These are phyloP conservation scores for Annulohypoxylon nitens DNA, from an alignment of 495 filamentous ascomycete species.

Conservation along the genomic window DNA sequence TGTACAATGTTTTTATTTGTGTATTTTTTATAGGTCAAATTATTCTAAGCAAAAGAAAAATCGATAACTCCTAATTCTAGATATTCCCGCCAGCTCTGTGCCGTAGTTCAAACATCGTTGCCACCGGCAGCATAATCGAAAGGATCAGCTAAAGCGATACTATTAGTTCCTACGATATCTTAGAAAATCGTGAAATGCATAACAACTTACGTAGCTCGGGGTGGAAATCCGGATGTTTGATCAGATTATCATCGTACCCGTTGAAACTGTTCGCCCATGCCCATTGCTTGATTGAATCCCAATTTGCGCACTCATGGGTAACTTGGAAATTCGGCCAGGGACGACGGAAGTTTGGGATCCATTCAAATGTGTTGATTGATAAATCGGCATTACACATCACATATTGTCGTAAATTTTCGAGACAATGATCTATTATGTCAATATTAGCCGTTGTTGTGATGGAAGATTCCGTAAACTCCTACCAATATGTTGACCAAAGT, in stretches of 20 bases:
- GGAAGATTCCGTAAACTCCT: background rate
- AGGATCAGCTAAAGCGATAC: background rate
- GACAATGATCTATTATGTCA: background rate
- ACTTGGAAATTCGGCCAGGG: conserved; percentile 2
- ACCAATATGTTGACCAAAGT: background rate
- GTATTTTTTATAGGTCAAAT: no score
- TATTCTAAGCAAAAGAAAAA: no score
- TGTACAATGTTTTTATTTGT: no score
- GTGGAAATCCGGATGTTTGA: conserved; percentile 4
- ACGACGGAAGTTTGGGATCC: conserved; percentile 1
- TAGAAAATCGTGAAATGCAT: background rate
- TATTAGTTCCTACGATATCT: background rate
- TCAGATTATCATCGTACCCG: conserved; percentile 1
- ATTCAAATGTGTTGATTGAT: conserved; percentile 2
- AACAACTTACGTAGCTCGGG: background rate
- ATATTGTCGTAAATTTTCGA: conserved; percentile 3
- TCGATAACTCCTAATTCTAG: background rate
- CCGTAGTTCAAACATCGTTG: background rate
- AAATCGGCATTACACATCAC: conserved; percentile 4
- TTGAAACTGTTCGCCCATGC: conserved; percentile 2
- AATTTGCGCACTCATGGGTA: conserved; percentile 1
- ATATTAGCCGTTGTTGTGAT: background rate
- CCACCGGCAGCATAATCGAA: background rate
- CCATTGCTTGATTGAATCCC: conserved; percentile 6
- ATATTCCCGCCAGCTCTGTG: background rate